Conservation (phyloP, 805 yeast species). For the Wickerhamiella vanderwaltii region DNA sequence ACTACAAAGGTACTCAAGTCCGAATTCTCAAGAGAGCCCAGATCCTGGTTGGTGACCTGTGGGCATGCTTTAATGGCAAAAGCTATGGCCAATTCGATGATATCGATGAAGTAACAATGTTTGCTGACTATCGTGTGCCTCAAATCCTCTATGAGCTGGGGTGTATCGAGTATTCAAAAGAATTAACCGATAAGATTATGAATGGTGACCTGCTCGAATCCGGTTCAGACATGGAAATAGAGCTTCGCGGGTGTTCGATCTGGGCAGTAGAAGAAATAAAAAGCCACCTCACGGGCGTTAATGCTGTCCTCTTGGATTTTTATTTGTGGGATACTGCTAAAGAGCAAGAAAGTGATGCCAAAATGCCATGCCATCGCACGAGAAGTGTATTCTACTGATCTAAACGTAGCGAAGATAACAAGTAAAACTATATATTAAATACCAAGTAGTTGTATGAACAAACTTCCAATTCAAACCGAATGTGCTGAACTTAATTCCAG, state of each 20-base stretch:
- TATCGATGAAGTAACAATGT: conserved; percentile 33
- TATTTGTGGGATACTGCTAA: conserved; percentile 37
- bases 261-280: conserved; percentile 31
- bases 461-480: no score
- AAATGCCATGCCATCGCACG: conserved; percentile 30
- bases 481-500: no score
- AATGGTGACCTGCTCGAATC: conserved; percentile 19
- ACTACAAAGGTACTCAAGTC: conserved; percentile 25
- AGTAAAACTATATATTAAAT: no score
- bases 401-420: no score
- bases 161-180: conserved; percentile 27
- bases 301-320: conserved; percentile 33
- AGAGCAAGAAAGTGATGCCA: conserved; percentile 23
- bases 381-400: conserved; percentile 29
- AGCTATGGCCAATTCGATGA: conserved; percentile 30
- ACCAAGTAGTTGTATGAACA: no score
- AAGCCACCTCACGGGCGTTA: conserved; percentile 21
- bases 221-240: conserved; percentile 30
- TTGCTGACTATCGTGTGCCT: conserved; percentile 37
- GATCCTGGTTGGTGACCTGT: conserved; percentile 32
- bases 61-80: conserved; percentile 34
- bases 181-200: conserved; percentile 20
- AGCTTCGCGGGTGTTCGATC: conserved; percentile 33
- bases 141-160: conserved; percentile 31
- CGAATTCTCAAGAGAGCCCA: conserved; percentile 33